Conservation (phyloP, 495 filamentous ascomycete genomes). For the Trichoderma reesei region DNA sequence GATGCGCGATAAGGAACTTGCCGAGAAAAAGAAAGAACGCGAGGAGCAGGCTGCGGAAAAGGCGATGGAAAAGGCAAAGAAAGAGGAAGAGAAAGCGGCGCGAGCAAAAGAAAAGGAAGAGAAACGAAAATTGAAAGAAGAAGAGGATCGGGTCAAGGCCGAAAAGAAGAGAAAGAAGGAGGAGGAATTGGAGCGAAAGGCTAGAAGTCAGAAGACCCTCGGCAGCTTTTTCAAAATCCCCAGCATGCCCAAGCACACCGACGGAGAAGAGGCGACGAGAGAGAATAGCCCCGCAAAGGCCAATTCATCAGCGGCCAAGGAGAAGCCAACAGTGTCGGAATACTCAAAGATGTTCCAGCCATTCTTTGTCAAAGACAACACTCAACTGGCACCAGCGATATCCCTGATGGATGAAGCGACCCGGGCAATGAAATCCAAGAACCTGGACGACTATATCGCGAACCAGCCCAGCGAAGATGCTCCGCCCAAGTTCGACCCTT, state of each 20-base stretch:
- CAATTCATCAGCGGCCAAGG: conserved; percentile 14
- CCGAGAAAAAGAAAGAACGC: conserved; percentile 31
- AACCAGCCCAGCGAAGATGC: conserved; percentile 24
- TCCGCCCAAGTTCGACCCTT: conserved; percentile 38
- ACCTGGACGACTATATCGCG: conserved; percentile 35
- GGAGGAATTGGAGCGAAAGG: conserved; percentile 57
- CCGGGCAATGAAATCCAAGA: conserved; percentile 39
- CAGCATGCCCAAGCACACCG: conserved; percentile 36
- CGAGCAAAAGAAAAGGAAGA: conserved; percentile 35
- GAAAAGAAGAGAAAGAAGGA: conserved; percentile 43
- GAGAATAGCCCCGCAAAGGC: conserved; percentile 14
- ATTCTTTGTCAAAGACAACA: conserved; percentile 64
- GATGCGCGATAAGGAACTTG: conserved; percentile 26
- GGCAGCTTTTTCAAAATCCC: conserved; percentile 38
- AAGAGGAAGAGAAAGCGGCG: conserved; percentile 28
- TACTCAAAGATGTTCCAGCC: conserved; percentile 68
- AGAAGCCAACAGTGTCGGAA: conserved; percentile 27
- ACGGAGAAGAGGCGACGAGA: conserved; percentile 18
- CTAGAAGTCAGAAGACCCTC: conserved; percentile 41
- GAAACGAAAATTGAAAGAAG: conserved; percentile 32
- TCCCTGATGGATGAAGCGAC: conserved; percentile 48
- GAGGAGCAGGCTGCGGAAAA: conserved; percentile 22
- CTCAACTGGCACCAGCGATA: conserved; percentile 44
- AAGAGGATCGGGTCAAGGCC: conserved; percentile 36
- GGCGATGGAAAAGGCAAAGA: conserved; percentile 31